Conservation (phyloP, 2,329 filamentous ascomycete species). For the Simplicillium sp. region DNA sequence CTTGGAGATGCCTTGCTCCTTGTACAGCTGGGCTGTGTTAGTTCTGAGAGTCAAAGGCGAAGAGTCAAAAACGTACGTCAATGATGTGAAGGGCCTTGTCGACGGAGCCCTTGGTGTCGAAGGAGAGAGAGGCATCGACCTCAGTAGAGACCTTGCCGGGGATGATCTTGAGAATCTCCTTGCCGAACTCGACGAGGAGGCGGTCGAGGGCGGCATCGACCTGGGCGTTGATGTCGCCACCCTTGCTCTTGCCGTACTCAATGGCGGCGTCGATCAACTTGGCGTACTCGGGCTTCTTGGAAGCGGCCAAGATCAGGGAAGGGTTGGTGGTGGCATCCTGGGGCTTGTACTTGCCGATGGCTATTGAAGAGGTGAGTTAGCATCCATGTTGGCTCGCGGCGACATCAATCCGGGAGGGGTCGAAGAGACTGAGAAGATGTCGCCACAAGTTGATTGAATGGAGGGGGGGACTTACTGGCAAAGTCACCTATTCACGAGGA, state of each 20-base stretch:
- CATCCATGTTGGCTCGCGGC: conserved; percentile 4
- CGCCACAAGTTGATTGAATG: conserved; percentile 4
- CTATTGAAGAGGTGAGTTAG: conserved; percentile 36
- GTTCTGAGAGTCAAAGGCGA: background rate
- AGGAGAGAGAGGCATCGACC: conserved; percentile 93
- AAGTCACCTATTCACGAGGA: conserved; percentile 53
- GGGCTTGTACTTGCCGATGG: conserved; percentile 99
- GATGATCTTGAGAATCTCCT: conserved; percentile 92
- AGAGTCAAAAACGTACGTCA: conserved; percentile 53
- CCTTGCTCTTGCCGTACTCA: conserved; percentile 72
- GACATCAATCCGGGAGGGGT: conserved; percentile 3
- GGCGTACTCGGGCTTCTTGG: conserved; percentile 96
- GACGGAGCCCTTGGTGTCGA: conserved; percentile 85
- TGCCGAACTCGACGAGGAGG: conserved; percentile 95
- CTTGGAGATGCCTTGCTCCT: conserved; percentile 83
- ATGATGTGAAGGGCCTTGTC: conserved; percentile 97
- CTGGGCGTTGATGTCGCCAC: conserved; percentile 63
- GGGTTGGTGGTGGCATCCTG: conserved; percentile 99
- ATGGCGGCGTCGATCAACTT: conserved; percentile 82
- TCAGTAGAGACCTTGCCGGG: conserved; percentile 98
- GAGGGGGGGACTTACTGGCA: conserved; percentile 51
- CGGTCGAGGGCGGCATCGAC: conserved; percentile 86
- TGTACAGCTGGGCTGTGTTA: conserved; percentile 65
- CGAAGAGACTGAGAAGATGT: conserved; percentile 2
- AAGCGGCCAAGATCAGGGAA: conserved; percentile 92